Evolutionary conservation across 257 asterid species (phyloP).

Genomic region (Capsicum pubescens): DNA sequence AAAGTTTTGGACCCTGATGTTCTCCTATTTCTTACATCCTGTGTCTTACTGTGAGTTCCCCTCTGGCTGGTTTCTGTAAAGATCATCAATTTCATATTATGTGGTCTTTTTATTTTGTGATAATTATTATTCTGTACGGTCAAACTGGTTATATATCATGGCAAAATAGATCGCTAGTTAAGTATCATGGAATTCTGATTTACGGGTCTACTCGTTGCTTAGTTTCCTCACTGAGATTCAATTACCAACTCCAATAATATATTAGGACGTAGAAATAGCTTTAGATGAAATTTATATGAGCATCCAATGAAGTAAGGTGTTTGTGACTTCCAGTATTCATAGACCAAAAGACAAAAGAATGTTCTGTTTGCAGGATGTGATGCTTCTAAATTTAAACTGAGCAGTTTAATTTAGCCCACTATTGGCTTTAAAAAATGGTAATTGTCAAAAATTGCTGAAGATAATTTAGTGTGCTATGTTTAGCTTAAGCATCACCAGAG

Average conservation of each 20-base stretch:
- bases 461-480: slow-evolving; percentile 11
- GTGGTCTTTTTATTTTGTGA: background rate
- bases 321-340: background rate
- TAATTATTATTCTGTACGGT: background rate
- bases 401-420: slow-evolving; percentile 15
- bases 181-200: background rate
- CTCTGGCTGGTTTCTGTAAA: background rate
- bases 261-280: background rate
- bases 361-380: background rate
- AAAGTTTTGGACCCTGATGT: slow-evolving; percentile 15
- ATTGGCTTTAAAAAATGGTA: slow-evolving; percentile 10
- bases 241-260: background rate
- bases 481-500: slow-evolving; percentile 12
- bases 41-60: background rate
- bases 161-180: background rate
- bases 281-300: slow-evolving; percentile 7
- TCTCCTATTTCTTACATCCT: slow-evolving; percentile 32
- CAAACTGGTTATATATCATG: slow-evolving; percentile 15
- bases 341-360: background rate
- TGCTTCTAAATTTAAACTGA: slow-evolving; percentile 21
- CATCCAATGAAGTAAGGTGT: slow-evolving; percentile 1
- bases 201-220: background rate
- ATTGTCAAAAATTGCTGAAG: background rate
- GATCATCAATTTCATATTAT: slow-evolving; percentile 10
- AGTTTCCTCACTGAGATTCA: background rate